A percentile compares a stretch with the other conserved stretches of the same genome.
phyloP scores from a whole-genome alignment of 2,329 filamentous ascomycete species.

The Cucurbitaria berberidis region DNA sequence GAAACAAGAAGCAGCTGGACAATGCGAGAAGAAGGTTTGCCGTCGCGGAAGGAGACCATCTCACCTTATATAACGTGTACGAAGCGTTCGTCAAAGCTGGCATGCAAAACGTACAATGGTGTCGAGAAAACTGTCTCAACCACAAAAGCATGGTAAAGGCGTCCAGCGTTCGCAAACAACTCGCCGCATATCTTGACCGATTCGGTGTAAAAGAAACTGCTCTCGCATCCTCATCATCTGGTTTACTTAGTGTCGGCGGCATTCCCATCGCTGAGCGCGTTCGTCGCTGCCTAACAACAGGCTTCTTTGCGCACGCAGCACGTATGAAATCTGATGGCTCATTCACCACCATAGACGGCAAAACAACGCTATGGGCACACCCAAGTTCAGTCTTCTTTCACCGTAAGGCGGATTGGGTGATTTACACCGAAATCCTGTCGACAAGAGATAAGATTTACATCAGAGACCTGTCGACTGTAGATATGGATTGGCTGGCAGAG shows the following conservation, averaged over 20 bases:
- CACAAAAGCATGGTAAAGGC: constrained; percentile 83
- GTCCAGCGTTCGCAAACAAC: constrained; percentile 83
- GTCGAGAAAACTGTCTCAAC: constrained; percentile 84
- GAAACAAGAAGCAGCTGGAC: constrained; percentile 76
- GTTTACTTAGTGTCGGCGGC: constrained; percentile 49
- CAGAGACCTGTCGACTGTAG: constrained; percentile 88
- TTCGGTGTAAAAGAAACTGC: constrained; percentile 68
- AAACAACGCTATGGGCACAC: constrained; percentile 81
- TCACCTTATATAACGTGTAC: constrained; percentile 93
- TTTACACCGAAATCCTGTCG: constrained; percentile 94
- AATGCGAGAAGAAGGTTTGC: constrained; percentile 80
- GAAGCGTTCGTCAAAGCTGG: constrained; percentile 84
- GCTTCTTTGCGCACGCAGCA: constrained; percentile 92
- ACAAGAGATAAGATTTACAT: constrained; percentile 89
- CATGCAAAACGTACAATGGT: constrained; percentile 83
- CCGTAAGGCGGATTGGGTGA: constrained; percentile 92
- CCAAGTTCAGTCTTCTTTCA: constrained; percentile 96
- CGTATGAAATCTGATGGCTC: constrained; percentile 93
- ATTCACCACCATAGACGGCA: constrained; percentile 83
- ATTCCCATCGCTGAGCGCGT: constrained; percentile 72
- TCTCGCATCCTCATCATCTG: constrained; percentile 57
- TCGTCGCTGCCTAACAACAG: constrained; percentile 81
- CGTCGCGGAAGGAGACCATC: constrained; percentile 89
- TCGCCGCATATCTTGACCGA: constrained; percentile 84
- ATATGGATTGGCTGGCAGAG: constrained; percentile 89